phyloP scores from a whole-genome alignment of 257 asterid species.

The Salvia miltiorrhiza region DNA sequence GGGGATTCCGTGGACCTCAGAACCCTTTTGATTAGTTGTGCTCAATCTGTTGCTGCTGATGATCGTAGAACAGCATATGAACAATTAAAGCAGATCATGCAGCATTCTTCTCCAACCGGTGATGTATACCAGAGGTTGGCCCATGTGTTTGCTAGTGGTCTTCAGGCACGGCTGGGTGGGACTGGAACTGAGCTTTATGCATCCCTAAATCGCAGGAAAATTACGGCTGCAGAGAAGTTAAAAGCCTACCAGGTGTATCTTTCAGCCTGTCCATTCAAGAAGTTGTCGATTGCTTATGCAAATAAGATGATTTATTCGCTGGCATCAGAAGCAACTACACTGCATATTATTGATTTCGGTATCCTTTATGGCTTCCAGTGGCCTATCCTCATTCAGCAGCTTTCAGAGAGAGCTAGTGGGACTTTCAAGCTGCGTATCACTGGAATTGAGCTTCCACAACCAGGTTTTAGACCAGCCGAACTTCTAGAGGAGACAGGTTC shows the following conservation, averaged over 20 bases:
- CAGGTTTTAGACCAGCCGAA: constrained; percentile 86
- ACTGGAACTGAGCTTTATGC: constrained; percentile 72
- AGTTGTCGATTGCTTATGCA: constrained; percentile 53
- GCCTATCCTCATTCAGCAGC: constrained; percentile 74
- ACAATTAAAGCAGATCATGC: constrained; percentile 66
- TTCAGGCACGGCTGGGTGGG: constrained; percentile 82
- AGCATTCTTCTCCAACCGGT: constrained; percentile 64
- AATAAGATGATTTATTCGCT: constrained; percentile 47
- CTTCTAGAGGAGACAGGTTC: constrained; percentile 71
- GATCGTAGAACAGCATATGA: constrained; percentile 68
- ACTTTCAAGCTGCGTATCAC: constrained; percentile 81
- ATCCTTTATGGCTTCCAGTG: constrained; percentile 85
- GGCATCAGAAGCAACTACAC: constrained; percentile 47
- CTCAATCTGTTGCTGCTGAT: constrained; percentile 76
- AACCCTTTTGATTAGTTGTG: constrained; percentile 70
- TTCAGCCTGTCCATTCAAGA: constrained; percentile 75
- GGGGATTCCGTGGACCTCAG: constrained; percentile 68
- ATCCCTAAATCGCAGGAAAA: constrained; percentile 48
- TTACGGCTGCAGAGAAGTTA: constrained; percentile 70
- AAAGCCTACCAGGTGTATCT: constrained; percentile 80
- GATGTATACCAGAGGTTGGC: constrained; percentile 82
- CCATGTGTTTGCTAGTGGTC: constrained; percentile 60
- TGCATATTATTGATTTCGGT: constrained; percentile 84
- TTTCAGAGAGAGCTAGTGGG: constrained; percentile 53
- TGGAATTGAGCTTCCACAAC: constrained; percentile 77